Evolutionary conservation across 768 basidiomycete species (phyloP), one percentile per base, ranked within the genome.

Genomic region (Lentinula boryana): DNA sequence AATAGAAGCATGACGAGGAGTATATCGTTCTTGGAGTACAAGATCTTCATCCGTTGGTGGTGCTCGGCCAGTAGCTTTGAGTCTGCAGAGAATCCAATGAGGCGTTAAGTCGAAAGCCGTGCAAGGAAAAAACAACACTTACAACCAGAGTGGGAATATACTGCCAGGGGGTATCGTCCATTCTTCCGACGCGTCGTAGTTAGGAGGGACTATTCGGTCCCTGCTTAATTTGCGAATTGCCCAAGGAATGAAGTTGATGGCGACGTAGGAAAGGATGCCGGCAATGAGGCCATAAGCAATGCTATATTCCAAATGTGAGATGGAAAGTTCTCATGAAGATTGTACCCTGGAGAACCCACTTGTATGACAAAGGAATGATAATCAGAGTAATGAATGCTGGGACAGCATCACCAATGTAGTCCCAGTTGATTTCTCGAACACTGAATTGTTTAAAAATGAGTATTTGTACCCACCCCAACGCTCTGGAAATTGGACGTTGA

Each of bases 241-340:
- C 70, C 83, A 80, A 6, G 90, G 84, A 53, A 85, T 75, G 44
- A 85, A 87, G 68, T 95, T 94, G 61, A 95, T 74, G 60, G 91
- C 63, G 51, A 90, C 66, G 70, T 91, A 93, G 13, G 86, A 82
- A 40, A 79, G 53, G 56, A 95, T 77, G 38, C 92, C 93, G 0
- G 88, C 85, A 63, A 95, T 93, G 70, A 94, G 88, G 65, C 92
- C 92, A 68, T 94, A 93, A 43, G 92, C 91, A 68, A 94, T 93
- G 78, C 89, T 92, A 62, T 23, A 27, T 21, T 27, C 21, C 46
- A 23, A 48, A 48, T 48, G 10, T 48, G 46, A 43, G 46, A 56
- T 5, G 15, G 5, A 15, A 27, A 13, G 44, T 35, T 50, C 27
- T 27, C 36, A 38, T 38, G 7, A n/a, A 50, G 3, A 33, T 18